These are phyloP conservation scores for Asparagopsis taxiformis DNA, from an alignment of 31 red algal genomes.

Conservation along the genomic window DNA sequence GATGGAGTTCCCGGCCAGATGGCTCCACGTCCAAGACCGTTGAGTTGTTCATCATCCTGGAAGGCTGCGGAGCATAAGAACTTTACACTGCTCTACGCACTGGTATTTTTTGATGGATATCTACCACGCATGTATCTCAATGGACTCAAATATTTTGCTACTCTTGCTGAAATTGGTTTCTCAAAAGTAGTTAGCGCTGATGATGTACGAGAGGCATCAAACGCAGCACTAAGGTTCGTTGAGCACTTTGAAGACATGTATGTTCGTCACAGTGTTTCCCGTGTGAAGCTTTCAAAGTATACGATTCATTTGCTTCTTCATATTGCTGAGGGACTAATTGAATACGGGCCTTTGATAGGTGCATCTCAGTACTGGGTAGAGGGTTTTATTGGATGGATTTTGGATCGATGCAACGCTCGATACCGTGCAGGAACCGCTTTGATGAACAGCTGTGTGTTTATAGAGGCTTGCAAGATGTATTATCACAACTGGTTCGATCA, in stretches of 20 bases:
- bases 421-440: too few relatives aligned
- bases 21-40: neutral
- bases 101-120: constrained; percentile 19
- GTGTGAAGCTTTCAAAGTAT: constrained; percentile 16
- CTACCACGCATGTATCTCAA: neutral
- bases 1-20: constrained; percentile 12
- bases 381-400: constrained; percentile 8
- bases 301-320: constrained; percentile 23
- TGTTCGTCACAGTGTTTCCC: neutral
- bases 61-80: constrained; percentile 26
- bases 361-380: constrained; percentile 6
- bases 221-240: neutral
- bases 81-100: neutral
- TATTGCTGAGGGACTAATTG: neutral
- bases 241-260: constrained; percentile 21
- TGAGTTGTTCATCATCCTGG: constrained; percentile 8
- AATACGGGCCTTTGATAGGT: constrained; percentile 5
- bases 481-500: too few relatives aligned
- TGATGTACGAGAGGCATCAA: neutral
- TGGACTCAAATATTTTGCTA: neutral
- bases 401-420: constrained; percentile 2
- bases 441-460: too few relatives aligned
- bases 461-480: too few relatives aligned
- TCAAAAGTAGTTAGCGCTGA: neutral
- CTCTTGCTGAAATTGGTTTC: constrained; percentile 9